Evolutionary conservation across 495 filamentous ascomycete species (phyloP), one percentile per base, ranked within the genome.

Genomic region (Aspergillus taichungensis): DNA sequence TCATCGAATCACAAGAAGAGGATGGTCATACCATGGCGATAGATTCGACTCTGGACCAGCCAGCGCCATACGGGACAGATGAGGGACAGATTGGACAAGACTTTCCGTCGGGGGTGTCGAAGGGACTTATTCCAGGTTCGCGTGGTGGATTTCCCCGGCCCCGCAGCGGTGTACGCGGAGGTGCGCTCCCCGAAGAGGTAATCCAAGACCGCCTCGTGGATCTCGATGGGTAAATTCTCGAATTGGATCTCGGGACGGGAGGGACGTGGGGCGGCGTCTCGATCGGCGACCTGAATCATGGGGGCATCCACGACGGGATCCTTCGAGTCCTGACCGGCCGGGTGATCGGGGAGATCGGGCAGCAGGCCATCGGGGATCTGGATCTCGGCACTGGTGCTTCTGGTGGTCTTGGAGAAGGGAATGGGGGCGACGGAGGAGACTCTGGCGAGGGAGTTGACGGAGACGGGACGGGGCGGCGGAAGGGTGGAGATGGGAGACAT

Each of bases 171-270:
- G 30, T 73, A 67, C 1, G 79, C 67, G 4, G 79, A 77, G 11
- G 75, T 72, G 5, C 82, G 72, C 37, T 80, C 78, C 8, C 83
- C 83, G 39, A 82, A 83, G 10, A 87, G 58, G 53, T 83, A 73
- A 52, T 85, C 82, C 6, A 85, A 65, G 37, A 87, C 81, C 34
- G 71, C 74, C 50, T 86, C 82, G 55, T 85, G 79, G 39, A 87
- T 84, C 58, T 87, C 83, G 41, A 74, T 68, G 12, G 83, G 83
- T 8, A 87, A 67, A 44, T 77, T 63, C 42, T 69, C 66, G 42
- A 85, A 66, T 8, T 45, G 56, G 10, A 56, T 37, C 12, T 45
- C 46, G 34, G 52, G 50, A 37, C 47, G 52, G 42, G 31, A 34
- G 24, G 45, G 13, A 10, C 18, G 49, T 29, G 39, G 41, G 7